Evolutionary conservation across 176 grass and related monocot genomes (phyloP).

Genomic region (Thinopyrum elongatum): DNA sequence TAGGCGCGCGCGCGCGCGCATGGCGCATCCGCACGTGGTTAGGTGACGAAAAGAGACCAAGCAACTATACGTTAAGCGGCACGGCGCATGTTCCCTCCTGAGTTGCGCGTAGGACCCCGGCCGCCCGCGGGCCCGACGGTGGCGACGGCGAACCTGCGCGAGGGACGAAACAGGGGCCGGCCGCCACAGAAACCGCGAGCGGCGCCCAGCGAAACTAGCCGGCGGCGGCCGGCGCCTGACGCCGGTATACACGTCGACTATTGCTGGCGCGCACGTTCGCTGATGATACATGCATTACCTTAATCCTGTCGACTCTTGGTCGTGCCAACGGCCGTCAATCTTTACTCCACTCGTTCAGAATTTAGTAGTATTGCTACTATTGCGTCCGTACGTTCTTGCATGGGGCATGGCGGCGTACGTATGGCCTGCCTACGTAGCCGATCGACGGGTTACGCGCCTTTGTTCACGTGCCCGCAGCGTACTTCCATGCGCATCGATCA

Average conservation of each 20-base stretch:
- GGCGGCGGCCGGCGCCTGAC: neutral
- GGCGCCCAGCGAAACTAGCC: neutral
- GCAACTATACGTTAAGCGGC: neutral
- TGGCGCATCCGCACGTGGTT: neutral
- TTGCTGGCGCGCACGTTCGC: constrained; percentile 2
- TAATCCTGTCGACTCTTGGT: neutral
- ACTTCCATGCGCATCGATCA: neutral
- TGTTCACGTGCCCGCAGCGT: neutral
- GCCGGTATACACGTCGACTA: neutral
- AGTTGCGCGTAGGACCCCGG: neutral
- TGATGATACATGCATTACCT: neutral
- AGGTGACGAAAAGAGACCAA: neutral
- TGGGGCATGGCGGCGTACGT: neutral
- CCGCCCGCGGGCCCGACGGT: neutral
- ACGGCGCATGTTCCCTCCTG: constrained; percentile 21
- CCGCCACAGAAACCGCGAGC: neutral
- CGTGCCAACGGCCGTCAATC: neutral
- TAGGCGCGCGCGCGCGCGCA: neutral
- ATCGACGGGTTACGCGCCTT: neutral
- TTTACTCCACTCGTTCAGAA: neutral
- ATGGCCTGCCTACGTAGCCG: neutral
- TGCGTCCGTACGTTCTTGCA: neutral
- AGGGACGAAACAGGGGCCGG: neutral
- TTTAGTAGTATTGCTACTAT: neutral
- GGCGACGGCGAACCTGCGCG: neutral